These are phyloP conservation scores for Prunus yedoensis DNA, from an alignment of 331 rosid genomes.

Conservation along the genomic window DNA sequence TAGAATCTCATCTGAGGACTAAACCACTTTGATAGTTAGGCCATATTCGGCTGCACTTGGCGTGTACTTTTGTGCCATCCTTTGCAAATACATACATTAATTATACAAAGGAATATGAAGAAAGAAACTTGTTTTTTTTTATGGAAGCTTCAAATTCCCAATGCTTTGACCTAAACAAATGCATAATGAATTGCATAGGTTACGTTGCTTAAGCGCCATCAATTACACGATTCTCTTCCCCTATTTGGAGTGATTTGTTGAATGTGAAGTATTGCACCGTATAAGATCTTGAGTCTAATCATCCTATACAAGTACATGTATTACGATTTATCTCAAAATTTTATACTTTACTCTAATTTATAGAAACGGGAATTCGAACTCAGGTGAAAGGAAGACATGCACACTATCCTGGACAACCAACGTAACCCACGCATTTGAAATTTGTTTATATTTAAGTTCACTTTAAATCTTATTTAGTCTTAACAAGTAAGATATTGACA, in stretches of 20 bases:
- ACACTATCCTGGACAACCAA: background rate
- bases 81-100: constrained; percentile 7
- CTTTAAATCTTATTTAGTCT: background rate
- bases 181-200: background rate
- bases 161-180: background rate
- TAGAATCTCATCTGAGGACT: constrained; percentile 20
- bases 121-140: background rate
- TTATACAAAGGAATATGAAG: background rate
- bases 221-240: background rate
- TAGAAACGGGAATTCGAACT: no score
- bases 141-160: background rate
- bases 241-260: background rate
- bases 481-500: background rate
- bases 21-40: constrained; percentile 16
- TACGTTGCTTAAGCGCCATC: background rate
- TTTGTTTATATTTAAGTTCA: background rate
- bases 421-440: no score
- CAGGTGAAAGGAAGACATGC: no score
- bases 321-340: no score
- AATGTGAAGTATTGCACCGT: no score
- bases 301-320: no score
- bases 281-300: no score
- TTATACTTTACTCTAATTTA: no score
- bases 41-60: constrained; percentile 24
- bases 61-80: constrained; percentile 29